Evolutionary conservation across 352 stramenopile species (phyloP).

Genomic region (Thalassiosira hispida): DNA sequence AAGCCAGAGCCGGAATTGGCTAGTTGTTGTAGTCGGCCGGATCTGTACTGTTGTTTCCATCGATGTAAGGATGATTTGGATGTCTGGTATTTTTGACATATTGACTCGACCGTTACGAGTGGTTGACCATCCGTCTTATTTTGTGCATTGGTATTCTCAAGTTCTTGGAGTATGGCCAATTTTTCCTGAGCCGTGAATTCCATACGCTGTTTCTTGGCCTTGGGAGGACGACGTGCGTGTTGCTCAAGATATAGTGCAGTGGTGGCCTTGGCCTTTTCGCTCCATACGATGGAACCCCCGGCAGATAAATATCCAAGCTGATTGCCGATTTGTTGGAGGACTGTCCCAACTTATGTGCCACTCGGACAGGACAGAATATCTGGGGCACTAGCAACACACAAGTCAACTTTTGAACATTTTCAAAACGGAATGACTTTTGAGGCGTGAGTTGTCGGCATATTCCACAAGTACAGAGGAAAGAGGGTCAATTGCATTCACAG

Average conservation of each 20-base stretch:
- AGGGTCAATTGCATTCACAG: no score
- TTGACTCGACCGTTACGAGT: conserved; percentile 29
- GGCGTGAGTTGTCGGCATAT: no score
- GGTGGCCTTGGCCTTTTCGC: conserved; percentile 31
- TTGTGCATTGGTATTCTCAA: conserved; percentile 24
- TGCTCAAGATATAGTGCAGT: conserved; percentile 1
- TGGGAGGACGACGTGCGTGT: not conserved
- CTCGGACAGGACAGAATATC: no score
- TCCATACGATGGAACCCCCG: conserved; percentile 18
- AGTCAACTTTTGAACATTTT: no score
- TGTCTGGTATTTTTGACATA: conserved; percentile 44
- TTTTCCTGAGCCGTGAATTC: conserved; percentile 50
- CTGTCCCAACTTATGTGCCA: no score
- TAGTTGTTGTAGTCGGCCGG: conserved; percentile 24
- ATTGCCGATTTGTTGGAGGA: no score
- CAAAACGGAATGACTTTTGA: no score
- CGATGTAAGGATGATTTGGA: conserved; percentile 53
- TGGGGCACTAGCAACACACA: no score
- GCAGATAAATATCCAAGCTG: conserved; percentile 28
- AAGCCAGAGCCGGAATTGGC: not conserved
- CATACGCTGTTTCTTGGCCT: conserved; percentile 26
- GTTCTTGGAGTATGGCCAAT: conserved; percentile 39
- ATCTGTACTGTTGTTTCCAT: conserved; percentile 35
- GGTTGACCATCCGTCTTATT: conserved; percentile 1
- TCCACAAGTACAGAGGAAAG: no score